A percentile compares a stretch with the other conserved stretches of the same genome.
Conservation (phyloP, 2,329 filamentous ascomycete species). For the Colletotrichum costaricense region DNA sequence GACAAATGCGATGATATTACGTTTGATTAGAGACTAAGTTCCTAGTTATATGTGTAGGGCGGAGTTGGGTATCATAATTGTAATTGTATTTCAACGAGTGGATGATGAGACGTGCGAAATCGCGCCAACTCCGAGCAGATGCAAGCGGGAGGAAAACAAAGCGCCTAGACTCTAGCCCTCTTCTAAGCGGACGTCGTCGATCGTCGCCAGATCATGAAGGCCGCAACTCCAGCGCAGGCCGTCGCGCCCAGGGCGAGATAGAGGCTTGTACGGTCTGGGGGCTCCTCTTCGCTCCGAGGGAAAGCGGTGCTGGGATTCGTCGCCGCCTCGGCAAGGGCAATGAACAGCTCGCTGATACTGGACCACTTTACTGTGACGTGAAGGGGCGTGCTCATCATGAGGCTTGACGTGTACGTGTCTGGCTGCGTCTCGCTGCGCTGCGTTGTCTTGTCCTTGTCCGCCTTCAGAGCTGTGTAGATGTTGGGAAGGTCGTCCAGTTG, state of each 20-base stretch:
- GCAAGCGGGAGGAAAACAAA: constrained; percentile 1
- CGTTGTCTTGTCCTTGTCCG: constrained; percentile 96
- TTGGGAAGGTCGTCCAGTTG: constrained; percentile 90
- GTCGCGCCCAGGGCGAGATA: constrained; percentile 87
- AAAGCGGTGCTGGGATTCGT: constrained; percentile 90
- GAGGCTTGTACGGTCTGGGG: constrained; percentile 83
- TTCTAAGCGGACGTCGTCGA: constrained; percentile 59
- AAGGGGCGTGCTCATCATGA: constrained; percentile 90
- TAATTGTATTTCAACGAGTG: constrained; percentile 22
- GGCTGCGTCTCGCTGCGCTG: constrained; percentile 92
- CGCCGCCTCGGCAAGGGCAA: constrained; percentile 89
- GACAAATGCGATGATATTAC: neutral
- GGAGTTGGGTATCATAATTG: constrained; percentile 37
- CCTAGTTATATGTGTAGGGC: constrained; percentile 19
- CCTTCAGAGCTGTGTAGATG: constrained; percentile 93
- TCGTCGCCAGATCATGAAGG: constrained; percentile 73
- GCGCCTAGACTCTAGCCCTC: neutral
- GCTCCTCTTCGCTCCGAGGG: constrained; percentile 88
- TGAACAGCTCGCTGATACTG: constrained; percentile 94
- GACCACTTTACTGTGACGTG: constrained; percentile 97
- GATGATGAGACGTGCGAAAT: constrained; percentile 8
- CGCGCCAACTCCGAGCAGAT: constrained; percentile 30
- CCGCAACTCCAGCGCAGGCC: constrained; percentile 71
- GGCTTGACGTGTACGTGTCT: constrained; percentile 85
- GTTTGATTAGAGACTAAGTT: constrained; percentile 27